Base-by-base conservation (phyloP, 108 stramenopile genomes). In the Bacterosira constricta region DNA sequence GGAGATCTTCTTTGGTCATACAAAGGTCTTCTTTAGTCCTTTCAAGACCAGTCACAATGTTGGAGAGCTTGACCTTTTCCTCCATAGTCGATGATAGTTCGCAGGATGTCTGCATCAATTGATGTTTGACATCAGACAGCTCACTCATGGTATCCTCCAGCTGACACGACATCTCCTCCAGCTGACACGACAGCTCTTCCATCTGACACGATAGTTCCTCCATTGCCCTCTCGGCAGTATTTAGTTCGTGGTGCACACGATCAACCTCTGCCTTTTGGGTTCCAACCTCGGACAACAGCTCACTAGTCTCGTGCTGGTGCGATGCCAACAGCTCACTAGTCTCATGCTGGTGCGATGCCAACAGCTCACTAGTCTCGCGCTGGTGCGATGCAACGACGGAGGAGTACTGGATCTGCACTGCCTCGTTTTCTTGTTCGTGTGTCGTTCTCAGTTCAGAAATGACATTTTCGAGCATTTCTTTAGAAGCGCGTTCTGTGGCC, bases 401-500 rank as follows among this genome's bases (percentile, higher is more conserved):
- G 23, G 38, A 23, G n/a, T 38, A 47, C 42, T 62, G 66, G 1
- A 55, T 8, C 3, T 42, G 12, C 20, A 42, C 12, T n/a, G 51
- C 39, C 20, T 46, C 11, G 30, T 41, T 51, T 38, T 73, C 79
- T 25, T 73, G 45, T 23, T 80, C 59, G 25, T 72, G 65, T 0
- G 71, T 32, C 18, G 17, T 45, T 7, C 45, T 41, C 45, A 80
- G n/a, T 23, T 80, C 72, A 26, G 44, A 36, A 8, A 80, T 50
- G 41, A 67, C 63, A 30, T 58, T 45, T 32, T 80, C 67, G 0
- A 80, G 72, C 47, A 57, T 47, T n/a, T 73, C 66, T 17, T 67
- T 80, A 35, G 54, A 58, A 2, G 66, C 72, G 9, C 71, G 79
- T 52, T 80, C 79, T 37, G 67, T 67, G 12, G 62, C 66, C 8